Percentiles rank a stretch among this genome's conserved stretches.
phyloP scores from a whole-genome alignment of 2,329 filamentous ascomycete genomes.

The Pseudogymnoascus sp. region DNA sequence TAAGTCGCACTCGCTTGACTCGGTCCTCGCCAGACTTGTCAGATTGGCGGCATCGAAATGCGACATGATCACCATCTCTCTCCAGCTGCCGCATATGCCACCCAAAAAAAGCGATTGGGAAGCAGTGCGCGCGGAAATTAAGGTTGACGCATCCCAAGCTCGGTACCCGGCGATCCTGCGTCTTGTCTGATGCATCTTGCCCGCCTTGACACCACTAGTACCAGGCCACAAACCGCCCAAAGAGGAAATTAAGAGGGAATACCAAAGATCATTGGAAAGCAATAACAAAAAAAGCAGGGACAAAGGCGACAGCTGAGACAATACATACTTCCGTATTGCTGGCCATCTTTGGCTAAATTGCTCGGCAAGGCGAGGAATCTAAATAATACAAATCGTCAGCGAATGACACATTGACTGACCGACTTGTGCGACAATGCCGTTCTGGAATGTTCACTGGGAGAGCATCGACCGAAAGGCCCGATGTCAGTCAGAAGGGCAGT shows the following conservation, averaged over 20 bases:
- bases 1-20: constrained; percentile 2
- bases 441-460: constrained; percentile 5
- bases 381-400: constrained; percentile 6
- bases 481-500: neutral
- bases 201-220: neutral
- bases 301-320: neutral
- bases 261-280: neutral
- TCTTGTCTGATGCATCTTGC: neutral
- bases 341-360: constrained; percentile 5
- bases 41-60: neutral
- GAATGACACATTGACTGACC: constrained; percentile 1
- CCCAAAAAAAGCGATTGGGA: neutral
- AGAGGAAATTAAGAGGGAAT: constrained; percentile 8
- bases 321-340: constrained; percentile 5
- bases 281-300: neutral
- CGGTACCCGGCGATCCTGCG: neutral
- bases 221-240: constrained; percentile 2
- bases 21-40: neutral
- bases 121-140: neutral
- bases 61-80: neutral
- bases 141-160: constrained; percentile 5
- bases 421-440: neutral
- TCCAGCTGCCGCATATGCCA: neutral
- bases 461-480: constrained; percentile 1
- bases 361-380: neutral